These are phyloP conservation scores for Sicyos edulis DNA, from an alignment of 306 rosid species.

Conservation along the genomic window DNA sequence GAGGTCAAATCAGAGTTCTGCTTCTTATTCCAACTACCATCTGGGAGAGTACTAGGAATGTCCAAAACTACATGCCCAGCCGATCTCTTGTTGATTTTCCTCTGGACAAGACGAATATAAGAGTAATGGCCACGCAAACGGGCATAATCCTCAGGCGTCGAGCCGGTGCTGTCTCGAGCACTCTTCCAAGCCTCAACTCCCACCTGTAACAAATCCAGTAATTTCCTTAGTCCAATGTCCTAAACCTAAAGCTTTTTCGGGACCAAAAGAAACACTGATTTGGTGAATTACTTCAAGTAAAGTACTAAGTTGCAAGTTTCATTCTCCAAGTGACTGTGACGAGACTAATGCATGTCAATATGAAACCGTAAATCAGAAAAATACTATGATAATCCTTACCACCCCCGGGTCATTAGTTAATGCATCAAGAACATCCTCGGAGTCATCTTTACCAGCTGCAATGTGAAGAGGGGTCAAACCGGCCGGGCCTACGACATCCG, in stretches of 20 bases:
- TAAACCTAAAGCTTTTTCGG: background rate
- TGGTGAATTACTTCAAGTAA: background rate
- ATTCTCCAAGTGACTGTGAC: background rate
- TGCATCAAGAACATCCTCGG: conserved; percentile 66
- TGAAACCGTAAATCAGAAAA: conserved; percentile 4
- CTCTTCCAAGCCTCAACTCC: conserved; percentile 86
- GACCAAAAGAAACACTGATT: background rate
- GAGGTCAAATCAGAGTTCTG: conserved; percentile 36
- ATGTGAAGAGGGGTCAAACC: conserved; percentile 87
- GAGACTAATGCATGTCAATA: background rate
- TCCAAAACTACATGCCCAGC: conserved; percentile 58
- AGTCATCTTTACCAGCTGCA: conserved; percentile 63
- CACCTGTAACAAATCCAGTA: conserved; percentile 38
- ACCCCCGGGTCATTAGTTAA: conserved; percentile 79
- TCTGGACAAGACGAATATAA: conserved; percentile 60
- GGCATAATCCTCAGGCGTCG: conserved; percentile 70
- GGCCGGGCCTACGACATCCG: conserved; percentile 57
- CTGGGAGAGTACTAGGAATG: conserved; percentile 43
- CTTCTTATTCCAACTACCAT: conserved; percentile 26
- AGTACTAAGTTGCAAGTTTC: background rate
- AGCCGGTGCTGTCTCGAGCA: conserved; percentile 54
- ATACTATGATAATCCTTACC: conserved; percentile 39
- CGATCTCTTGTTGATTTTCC: conserved; percentile 39
- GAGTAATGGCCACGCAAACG: conserved; percentile 46
- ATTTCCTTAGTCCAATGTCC: background rate